A percentile compares a stretch with the other conserved stretches of the same genome.
These are phyloP conservation scores for Alternaria conjuncta DNA, from an alignment of 2,329 filamentous ascomycete genomes.

Conservation along the genomic window DNA sequence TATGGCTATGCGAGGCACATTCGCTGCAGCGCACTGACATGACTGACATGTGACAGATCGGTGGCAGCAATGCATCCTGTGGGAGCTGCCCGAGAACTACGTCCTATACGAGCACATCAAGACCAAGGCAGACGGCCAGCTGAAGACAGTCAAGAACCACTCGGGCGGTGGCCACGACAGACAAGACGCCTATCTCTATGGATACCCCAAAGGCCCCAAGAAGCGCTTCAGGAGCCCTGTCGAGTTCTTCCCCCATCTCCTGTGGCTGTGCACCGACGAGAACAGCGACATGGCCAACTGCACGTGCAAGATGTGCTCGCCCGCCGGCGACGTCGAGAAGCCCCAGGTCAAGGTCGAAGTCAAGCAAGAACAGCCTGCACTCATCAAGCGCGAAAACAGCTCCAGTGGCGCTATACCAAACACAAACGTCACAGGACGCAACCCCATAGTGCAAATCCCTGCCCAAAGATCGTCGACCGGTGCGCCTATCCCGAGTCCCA, in stretches of 20 bases:
- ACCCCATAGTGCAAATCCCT: conserved; percentile 37
- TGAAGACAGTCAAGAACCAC: conserved; percentile 58
- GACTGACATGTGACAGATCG: conserved; percentile 47
- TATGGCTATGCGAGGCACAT: conserved; percentile 11
- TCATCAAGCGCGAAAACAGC: conserved; percentile 38
- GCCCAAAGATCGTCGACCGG: conserved; percentile 26
- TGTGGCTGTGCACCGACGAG: conserved; percentile 63
- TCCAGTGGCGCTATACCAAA: conserved; percentile 10
- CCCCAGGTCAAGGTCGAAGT: conserved; percentile 32
- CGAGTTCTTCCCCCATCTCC: conserved; percentile 66
- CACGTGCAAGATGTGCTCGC: conserved; percentile 63
- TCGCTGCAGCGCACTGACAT: conserved; percentile 40
- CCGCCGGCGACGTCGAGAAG: conserved; percentile 52
- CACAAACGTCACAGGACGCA: conserved; percentile 11
- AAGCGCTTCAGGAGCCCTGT: conserved; percentile 65
- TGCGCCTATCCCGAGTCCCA: conserved; percentile 31
- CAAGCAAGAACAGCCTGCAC: conserved; percentile 23
- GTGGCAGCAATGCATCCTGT: conserved; percentile 57
- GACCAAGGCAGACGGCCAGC: conserved; percentile 56
- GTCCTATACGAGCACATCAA: conserved; percentile 65
- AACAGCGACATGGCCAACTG: conserved; percentile 62
- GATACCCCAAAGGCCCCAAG: conserved; percentile 62
- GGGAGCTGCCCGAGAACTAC: conserved; percentile 63
- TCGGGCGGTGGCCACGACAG: conserved; percentile 60
- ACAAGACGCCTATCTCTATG: conserved; percentile 67